Evolutionary conservation across 2,329 filamentous ascomycete genomes (phyloP).

Genomic region (Pezicula radicicola): DNA sequence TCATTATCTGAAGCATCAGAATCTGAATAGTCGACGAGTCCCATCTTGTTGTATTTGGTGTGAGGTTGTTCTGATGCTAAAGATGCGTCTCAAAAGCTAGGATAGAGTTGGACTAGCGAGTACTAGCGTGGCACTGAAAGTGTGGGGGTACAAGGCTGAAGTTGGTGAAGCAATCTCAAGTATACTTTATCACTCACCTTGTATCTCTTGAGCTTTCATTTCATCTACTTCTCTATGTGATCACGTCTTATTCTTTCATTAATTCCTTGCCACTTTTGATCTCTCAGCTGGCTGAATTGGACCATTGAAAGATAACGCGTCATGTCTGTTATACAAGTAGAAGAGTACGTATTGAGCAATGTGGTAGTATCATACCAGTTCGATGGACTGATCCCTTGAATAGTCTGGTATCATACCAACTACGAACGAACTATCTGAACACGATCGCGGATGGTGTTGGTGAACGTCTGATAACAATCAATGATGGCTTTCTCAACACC

Average conservation of each 20-base stretch:
- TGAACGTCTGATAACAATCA: conserved; percentile 78
- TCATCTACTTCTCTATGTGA: no score
- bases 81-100: neutral
- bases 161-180: neutral
- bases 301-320: neutral
- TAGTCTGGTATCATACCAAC: conserved; percentile 78
- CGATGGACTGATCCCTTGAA: conserved; percentile 13
- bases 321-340: conserved; percentile 34
- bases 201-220: conserved; percentile 2
- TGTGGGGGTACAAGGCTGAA: no score
- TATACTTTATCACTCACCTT: neutral
- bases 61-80: conserved; percentile 1
- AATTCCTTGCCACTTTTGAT: neutral
- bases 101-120: neutral
- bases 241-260: no score
- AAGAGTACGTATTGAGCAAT: conserved; percentile 26
- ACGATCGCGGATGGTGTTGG: conserved; percentile 81
- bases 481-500: conserved; percentile 75
- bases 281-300: conserved; percentile 1
- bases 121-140: no score
- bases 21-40: conserved; percentile 68
- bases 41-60: conserved; percentile 40
- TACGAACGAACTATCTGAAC: conserved; percentile 76
- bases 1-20: conserved; percentile 61
- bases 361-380: neutral